Evolutionary conservation across 2,329 filamentous ascomycete species (phyloP), one percentile per base, ranked within the genome.

Genomic region (Xylariaceae sp.): DNA sequence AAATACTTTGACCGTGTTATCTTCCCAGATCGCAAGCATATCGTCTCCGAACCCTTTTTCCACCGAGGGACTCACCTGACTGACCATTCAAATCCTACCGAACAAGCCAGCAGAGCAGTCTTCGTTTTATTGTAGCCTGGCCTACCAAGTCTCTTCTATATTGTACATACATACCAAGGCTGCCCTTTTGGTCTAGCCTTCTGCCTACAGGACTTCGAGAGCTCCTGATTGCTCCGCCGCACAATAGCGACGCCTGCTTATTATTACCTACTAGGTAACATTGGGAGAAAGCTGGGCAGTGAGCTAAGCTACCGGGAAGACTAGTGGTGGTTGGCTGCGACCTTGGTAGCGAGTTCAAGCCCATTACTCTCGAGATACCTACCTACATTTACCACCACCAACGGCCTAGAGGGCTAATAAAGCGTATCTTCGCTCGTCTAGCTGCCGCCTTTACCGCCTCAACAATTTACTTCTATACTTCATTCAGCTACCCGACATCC

Each of bases 381-480:
- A 36, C 21, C 31, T 53, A 49, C 40, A 47, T 47, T 39, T 33
- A 16, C 33, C 33, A n/a, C n/a, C n/a, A n/a, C n/a, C n/a, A n/a
- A n/a, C n/a, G n/a, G n/a, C n/a, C n/a, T n/a, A 40, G 41, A 46
- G 26, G 28, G 51, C 55, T 54, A 57, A 55, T 56, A 46, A 52
- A 50, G 60, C 53, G 57, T 52, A 37, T 60, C 46, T 34, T 53
- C 56, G 34, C 47, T 49, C 50, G 48, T 56, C 48, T 31, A 24
- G 37, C 40, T 36, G 39, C 56, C 56, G 49, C 56, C 50, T 53
- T 56, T 57, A 55, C 56, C 49, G 53, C 49, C 46, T 54, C 45
- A 39, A 31, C 44, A 16, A 34, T 49, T 37, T 31, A 37, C 41
- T 45, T 50, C 36, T 39, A 24, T 23, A 24, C 45, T 28, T 24